These are phyloP conservation scores for Aspergillus pseudonomiae DNA, from an alignment of 2,329 filamentous ascomycete genomes.

Conservation along the genomic window DNA sequence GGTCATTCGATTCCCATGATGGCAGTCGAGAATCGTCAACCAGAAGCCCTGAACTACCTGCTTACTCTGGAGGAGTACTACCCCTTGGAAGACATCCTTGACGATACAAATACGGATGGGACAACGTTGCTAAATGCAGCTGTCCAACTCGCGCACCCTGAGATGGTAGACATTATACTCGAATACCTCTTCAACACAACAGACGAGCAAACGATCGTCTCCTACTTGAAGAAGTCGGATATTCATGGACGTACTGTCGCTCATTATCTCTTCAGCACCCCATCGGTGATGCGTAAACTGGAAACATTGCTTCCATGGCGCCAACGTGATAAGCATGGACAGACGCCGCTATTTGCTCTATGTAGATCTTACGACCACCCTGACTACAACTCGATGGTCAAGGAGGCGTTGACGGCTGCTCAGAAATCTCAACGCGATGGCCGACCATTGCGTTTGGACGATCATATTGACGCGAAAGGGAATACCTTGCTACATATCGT, in stretches of 20 bases:
- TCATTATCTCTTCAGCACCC: constrained; percentile 96
- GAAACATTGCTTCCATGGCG: constrained; percentile 83
- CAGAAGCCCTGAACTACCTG: constrained; percentile 76
- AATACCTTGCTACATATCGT: constrained; percentile 97
- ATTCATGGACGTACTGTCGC: constrained; percentile 83
- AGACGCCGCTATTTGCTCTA: constrained; percentile 94
- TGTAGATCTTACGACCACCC: constrained; percentile 94
- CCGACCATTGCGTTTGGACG: constrained; percentile 81
- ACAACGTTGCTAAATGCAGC: constrained; percentile 88
- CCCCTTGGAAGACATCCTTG: constrained; percentile 68
- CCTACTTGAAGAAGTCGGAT: constrained; percentile 78
- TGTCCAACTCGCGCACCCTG: constrained; percentile 77
- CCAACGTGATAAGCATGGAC: constrained; percentile 91
- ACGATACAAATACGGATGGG: constrained; percentile 86
- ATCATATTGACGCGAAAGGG: constrained; percentile 89
- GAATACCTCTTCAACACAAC: constrained; percentile 66
- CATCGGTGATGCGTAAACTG: constrained; percentile 74
- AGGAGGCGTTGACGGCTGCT: constrained; percentile 75
- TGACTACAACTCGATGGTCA: constrained; percentile 85
- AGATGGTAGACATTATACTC: constrained; percentile 75
- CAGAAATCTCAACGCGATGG: constrained; percentile 74
- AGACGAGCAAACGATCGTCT: constrained; percentile 59
- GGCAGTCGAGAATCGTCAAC: constrained; percentile 73
- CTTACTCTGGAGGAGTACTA: constrained; percentile 78
- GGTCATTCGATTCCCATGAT: constrained; percentile 91